Percentiles rank a stretch among this genome's conserved stretches.
phyloP scores from a whole-genome alignment of 176 grass and related monocot species.

The Phyllostachys edulis region DNA sequence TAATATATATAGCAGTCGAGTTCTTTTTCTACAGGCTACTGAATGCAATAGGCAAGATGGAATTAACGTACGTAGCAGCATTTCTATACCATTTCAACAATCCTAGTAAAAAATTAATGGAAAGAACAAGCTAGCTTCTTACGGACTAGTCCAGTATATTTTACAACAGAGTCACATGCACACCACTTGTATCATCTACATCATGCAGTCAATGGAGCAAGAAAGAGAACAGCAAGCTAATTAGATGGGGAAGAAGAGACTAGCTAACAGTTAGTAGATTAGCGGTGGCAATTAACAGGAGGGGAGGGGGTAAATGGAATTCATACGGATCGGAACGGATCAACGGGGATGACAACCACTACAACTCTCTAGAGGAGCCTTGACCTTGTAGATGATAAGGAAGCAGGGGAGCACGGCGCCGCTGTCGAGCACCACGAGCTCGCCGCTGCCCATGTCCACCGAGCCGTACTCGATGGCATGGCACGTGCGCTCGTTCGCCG shows the following conservation, averaged over 20 bases:
- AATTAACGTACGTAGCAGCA: neutral
- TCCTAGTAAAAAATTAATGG: neutral
- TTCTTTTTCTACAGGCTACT: neutral
- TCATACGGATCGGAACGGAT: neutral
- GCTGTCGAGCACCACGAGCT: conserved; percentile 36
- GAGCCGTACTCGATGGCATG: conserved; percentile 20
- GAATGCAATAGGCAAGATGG: neutral
- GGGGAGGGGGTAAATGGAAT: neutral
- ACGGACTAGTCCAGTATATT: neutral
- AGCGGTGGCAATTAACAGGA: neutral
- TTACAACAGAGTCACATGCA: neutral
- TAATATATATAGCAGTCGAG: too few species aligned
- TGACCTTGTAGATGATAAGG: conserved; percentile 33
- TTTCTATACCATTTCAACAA: neutral
- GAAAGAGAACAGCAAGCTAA: neutral
- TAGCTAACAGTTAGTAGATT: conserved; percentile 7
- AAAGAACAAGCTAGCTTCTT: neutral
- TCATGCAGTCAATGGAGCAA: neutral
- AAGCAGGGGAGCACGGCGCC: conserved; percentile 45
- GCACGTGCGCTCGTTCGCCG: neutral
- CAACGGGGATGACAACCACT: neutral
- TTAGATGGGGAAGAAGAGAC: neutral
- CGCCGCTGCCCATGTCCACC: conserved; percentile 16
- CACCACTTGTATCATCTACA: neutral
- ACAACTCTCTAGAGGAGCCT: neutral